Conservation (phyloP, 2,329 filamentous ascomycete species). For the Cladosporium sphaerospermum region DNA sequence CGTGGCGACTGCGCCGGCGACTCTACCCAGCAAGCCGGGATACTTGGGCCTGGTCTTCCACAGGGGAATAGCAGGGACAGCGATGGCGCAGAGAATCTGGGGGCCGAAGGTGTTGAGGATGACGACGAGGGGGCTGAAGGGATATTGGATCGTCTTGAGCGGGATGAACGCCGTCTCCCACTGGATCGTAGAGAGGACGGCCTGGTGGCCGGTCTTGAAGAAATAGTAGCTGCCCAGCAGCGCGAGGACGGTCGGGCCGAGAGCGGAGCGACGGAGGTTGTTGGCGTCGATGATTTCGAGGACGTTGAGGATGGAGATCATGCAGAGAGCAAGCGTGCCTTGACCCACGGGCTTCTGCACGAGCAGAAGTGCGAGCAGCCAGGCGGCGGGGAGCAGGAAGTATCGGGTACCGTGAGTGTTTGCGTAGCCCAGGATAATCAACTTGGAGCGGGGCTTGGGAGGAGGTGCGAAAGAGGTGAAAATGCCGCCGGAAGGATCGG, state of each 20-base stretch:
- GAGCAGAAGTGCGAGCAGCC: constrained; percentile 68
- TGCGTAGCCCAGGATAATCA: constrained; percentile 76
- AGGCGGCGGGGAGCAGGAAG: constrained; percentile 73
- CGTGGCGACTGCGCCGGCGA: constrained; percentile 64
- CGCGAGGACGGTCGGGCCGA: constrained; percentile 78
- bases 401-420: constrained; percentile 92
- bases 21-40: constrained; percentile 55
- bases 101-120: constrained; percentile 82
- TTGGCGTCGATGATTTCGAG: constrained; percentile 60
- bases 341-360: constrained; percentile 93
- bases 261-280: constrained; percentile 57
- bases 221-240: constrained; percentile 90
- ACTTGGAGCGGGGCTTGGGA: constrained; percentile 27
- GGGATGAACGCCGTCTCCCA: constrained; percentile 96
- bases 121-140: constrained; percentile 79
- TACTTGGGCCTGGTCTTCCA: constrained; percentile 85
- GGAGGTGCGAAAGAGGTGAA: constrained; percentile 32
- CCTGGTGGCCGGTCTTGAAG: constrained; percentile 97
- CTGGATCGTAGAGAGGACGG: constrained; percentile 77
- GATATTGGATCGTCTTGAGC: constrained; percentile 74
- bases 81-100: constrained; percentile 74
- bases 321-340: constrained; percentile 71
- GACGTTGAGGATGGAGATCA: constrained; percentile 82
- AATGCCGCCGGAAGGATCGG: constrained; percentile 25
- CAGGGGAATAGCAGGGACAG: constrained; percentile 72